A percentile compares a stretch with the other conserved stretches of the same genome.
These are phyloP conservation scores for Puccinia triticina DNA, from an alignment of 1,284 basidiomycete species.

Conservation along the genomic window DNA sequence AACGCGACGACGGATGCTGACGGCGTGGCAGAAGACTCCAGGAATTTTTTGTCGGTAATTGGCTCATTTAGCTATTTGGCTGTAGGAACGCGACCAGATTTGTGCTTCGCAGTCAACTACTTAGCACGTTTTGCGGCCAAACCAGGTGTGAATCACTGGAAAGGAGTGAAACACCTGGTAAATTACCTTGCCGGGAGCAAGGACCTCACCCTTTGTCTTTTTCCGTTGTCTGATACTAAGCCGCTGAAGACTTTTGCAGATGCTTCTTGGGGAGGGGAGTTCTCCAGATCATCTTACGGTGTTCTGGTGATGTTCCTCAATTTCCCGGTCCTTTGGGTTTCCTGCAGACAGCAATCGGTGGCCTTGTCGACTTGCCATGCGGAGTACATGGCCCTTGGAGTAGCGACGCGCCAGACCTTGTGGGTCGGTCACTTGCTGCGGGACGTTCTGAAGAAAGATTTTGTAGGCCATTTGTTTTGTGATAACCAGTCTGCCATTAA, in stretches of 20 bases:
- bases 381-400: too few species aligned
- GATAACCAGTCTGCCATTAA: too few species aligned
- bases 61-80: neutral
- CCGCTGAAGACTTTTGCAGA: too few species aligned
- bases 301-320: neutral
- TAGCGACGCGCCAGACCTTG: too few species aligned
- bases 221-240: neutral
- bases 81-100: neutral
- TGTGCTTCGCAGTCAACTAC: neutral
- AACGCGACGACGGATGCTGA: too few species aligned
- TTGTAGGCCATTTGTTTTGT: too few species aligned
- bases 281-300: conserved; percentile 10
- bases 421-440: too few species aligned
- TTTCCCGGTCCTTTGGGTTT: conserved; percentile 9
- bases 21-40: neutral
- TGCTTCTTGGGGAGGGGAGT: too few species aligned
- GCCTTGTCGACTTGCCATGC: conserved; percentile 7
- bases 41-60: neutral
- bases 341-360: neutral
- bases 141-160: neutral
- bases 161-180: neutral
- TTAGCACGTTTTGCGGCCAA: neutral
- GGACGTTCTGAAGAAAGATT: too few species aligned
- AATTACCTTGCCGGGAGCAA: neutral
- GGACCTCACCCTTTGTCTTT: neutral